phyloP scores from a whole-genome alignment of 371 early-diverging fungal species.

The Mitosporidium daphniae region DNA sequence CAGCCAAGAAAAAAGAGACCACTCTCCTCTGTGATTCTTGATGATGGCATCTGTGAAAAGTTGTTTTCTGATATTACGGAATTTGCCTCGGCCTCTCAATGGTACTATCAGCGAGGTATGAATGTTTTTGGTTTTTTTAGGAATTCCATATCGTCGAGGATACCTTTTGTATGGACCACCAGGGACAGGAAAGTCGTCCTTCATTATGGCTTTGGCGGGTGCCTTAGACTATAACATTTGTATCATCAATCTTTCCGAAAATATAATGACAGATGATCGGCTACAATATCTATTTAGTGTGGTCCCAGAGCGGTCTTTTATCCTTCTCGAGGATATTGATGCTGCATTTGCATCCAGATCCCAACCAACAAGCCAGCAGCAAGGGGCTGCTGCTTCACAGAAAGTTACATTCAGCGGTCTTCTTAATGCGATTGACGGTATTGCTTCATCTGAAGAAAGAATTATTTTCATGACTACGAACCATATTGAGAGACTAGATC shows the following conservation, averaged over 20 bases:
- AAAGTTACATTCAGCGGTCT: conserved; percentile 92
- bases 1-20: conserved; percentile 40
- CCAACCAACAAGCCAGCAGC: conserved; percentile 11
- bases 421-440: conserved; percentile 92
- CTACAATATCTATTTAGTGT: conserved; percentile 59
- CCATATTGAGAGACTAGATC: conserved; percentile 67
- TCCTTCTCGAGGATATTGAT: conserved; percentile 93
- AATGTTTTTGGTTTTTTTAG: conserved; percentile 5
- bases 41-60: conserved; percentile 23
- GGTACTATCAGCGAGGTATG: conserved; percentile 60
- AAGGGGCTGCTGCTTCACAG: conserved; percentile 24
- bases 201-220: conserved; percentile 88
- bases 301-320: conserved; percentile 63
- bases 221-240: conserved; percentile 82
- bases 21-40: conserved; percentile 46
- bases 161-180: conserved; percentile 91
- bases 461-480: conserved; percentile 97
- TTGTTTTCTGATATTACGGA: conserved; percentile 40
- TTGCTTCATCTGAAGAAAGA: conserved; percentile 79
- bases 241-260: conserved; percentile 60
- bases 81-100: conserved; percentile 45
- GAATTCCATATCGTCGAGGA: conserved; percentile 79
- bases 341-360: conserved; percentile 51
- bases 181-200: conserved; percentile 89
- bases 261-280: conserved; percentile 71